Base-by-base conservation (phyloP, 371 early-diverging fungal genomes). In the Syncephalastrum sp. region DNA sequence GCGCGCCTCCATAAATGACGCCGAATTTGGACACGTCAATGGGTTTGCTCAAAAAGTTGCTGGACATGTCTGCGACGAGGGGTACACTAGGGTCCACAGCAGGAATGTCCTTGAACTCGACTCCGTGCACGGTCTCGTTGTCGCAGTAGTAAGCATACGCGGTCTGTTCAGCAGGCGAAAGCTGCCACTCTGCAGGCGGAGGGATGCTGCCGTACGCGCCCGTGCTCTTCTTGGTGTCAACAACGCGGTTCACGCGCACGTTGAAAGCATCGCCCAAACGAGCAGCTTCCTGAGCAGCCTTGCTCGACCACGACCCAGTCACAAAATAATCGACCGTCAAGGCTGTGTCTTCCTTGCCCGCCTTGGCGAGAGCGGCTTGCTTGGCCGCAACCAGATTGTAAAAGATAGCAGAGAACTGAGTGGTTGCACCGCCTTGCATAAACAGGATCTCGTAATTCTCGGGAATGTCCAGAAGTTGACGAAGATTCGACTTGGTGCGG, bases 101-200 rank as follows among this genome's bases (percentile, higher is more conserved):
- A 10, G 89, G 86, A 1, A 79, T 67, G 38, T 62, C 63, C 14
- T 77, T 77, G 48, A 91, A 87, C 71, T 97, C 96, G 33, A 98
- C 91, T 29, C 99, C 99, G 66, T 97, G 91, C 19, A 98, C 90
- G 4, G 99, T 98, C 69, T 98, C 99, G 67, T 98, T 98, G 69
- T 91, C 94, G 71, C 96, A 96, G 67, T 95, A 96, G 67, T 94
- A 97, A 14, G 95, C 85, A 65, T 88, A 98, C 15, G 93, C 90
- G 3, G 91, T 73, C 13, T 85, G 74, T 13, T 65, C 60, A 16
- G 89, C 77, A 52, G 83, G 86, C n/a, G 87, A 82, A 21, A 92
- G 70, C 33, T 82, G 72, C 92, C 93, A 94, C 49, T 79, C 75
- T 19, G 38, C 50, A 17, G 23, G 45, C 13, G 71, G 43, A 44